Evolutionary conservation across 257 asterid species (phyloP).

Genomic region (Plantago ovata): DNA sequence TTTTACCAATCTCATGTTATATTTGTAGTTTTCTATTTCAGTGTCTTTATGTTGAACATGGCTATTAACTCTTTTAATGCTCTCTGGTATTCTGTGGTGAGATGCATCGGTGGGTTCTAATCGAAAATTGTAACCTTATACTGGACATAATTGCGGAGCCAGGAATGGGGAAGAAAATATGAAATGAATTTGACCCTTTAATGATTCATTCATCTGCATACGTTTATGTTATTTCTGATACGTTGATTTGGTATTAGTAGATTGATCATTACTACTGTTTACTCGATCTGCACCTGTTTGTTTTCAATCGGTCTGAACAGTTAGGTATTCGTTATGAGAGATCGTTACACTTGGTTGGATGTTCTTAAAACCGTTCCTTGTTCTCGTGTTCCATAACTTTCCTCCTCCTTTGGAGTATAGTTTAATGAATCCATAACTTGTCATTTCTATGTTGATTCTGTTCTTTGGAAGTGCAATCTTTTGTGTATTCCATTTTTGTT

Average conservation of each 20-base stretch:
- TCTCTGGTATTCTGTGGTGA: conserved; percentile 6
- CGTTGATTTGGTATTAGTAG: not conserved
- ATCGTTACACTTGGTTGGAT: too few relatives aligned
- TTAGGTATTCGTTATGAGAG: too few relatives aligned
- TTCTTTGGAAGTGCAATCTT: conserved; percentile 19
- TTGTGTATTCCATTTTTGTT: conserved; percentile 10
- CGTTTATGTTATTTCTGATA: not conserved
- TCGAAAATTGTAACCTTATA: conserved; percentile 1
- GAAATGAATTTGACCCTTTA: conserved; percentile 1
- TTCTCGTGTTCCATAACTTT: too few relatives aligned
- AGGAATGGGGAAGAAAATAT: conserved; percentile 9
- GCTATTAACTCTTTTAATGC: conserved; percentile 11
- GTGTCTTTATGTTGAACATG: conserved; percentile 25
- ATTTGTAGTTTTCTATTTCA: conserved; percentile 40
- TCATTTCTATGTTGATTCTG: not conserved
- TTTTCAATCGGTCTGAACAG: too few relatives aligned
- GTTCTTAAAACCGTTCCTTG: too few relatives aligned
- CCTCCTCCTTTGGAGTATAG: too few relatives aligned
- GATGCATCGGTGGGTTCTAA: conserved; percentile 10
- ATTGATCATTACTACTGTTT: not conserved
- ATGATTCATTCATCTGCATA: not conserved
- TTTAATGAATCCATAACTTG: too few relatives aligned
- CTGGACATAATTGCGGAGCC: conserved; percentile 6
- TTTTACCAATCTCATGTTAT: conserved; percentile 32
- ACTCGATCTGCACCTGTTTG: not conserved